Conservation (phyloP, 805 yeast species). For the Kodamaea kakaduensis region DNA sequence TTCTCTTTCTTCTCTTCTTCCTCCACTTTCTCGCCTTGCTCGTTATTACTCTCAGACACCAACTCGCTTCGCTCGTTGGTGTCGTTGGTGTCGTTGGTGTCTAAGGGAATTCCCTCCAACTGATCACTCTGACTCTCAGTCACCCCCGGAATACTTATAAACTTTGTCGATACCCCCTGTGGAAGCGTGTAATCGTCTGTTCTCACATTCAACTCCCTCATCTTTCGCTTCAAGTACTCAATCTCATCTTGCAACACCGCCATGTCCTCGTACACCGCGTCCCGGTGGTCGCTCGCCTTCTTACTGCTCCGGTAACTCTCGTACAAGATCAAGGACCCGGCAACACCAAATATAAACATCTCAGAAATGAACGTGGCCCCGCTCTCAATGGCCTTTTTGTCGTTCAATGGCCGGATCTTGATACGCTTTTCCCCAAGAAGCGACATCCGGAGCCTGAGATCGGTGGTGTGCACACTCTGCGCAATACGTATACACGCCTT, state of each 20-base stretch:
- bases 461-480: constrained; percentile 65
- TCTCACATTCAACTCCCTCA: constrained; percentile 38
- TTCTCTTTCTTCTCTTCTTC: constrained; percentile 1
- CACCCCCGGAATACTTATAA: constrained; percentile 40
- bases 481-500: constrained; percentile 64
- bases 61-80: background rate
- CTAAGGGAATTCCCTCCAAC: background rate
- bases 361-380: constrained; percentile 82
- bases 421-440: constrained; percentile 51
- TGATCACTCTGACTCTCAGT: constrained; percentile 1
- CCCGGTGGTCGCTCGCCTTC: constrained; percentile 60
- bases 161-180: constrained; percentile 41
- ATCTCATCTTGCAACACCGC: constrained; percentile 67
- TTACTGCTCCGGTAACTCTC: constrained; percentile 66
- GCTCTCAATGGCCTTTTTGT: constrained; percentile 72
- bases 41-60: background rate
- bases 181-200: constrained; percentile 51
- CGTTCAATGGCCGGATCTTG: constrained; percentile 73
- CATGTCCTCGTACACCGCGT: constrained; percentile 69
- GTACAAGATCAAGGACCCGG: constrained; percentile 68
- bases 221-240: constrained; percentile 48
- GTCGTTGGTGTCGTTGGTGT: background rate
- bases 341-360: constrained; percentile 71
- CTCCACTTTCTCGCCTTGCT: background rate
- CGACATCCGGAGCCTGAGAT: constrained; percentile 56